Evolutionary conservation across 352 stramenopile genomes (phyloP).

Genomic region (Phytophthora megakarya): DNA sequence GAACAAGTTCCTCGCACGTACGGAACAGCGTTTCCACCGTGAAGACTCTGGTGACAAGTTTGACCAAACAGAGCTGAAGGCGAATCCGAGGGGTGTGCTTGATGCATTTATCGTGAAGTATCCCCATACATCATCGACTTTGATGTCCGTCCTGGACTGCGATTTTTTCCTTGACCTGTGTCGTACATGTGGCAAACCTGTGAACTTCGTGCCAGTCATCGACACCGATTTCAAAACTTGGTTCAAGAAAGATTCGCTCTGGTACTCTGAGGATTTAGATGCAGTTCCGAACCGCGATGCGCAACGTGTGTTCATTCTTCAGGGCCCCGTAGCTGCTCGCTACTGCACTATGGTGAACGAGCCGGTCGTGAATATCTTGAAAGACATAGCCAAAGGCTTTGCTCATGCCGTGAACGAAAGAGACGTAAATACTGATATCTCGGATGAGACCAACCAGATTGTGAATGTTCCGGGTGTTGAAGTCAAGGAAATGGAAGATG

Average conservation of each 20-base stretch:
- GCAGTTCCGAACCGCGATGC: slow-evolving; percentile 75
- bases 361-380: slow-evolving; percentile 81
- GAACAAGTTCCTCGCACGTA: slow-evolving; percentile 70
- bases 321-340: slow-evolving; percentile 79
- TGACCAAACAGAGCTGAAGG: slow-evolving; percentile 48
- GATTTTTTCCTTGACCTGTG: slow-evolving; percentile 88
- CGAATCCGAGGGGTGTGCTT: slow-evolving; percentile 50
- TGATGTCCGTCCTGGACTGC: slow-evolving; percentile 74
- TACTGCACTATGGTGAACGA: slow-evolving; percentile 80
- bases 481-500: slow-evolving; percentile 32
- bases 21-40: slow-evolving; percentile 69
- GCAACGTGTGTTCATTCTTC: slow-evolving; percentile 85
- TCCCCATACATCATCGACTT: slow-evolving; percentile 50
- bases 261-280: slow-evolving; percentile 90
- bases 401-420: slow-evolving; percentile 44
- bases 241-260: slow-evolving; percentile 92
- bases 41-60: slow-evolving; percentile 38
- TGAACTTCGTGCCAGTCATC: slow-evolving; percentile 87
- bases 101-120: slow-evolving; percentile 58
- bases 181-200: slow-evolving; percentile 80
- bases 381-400: slow-evolving; percentile 64
- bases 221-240: slow-evolving; percentile 84
- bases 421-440: slow-evolving; percentile 8
- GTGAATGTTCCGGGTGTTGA: slow-evolving; percentile 33
- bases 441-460: slow-evolving; percentile 8